These are phyloP conservation scores for Blastobotrys buckinghamii DNA, from an alignment of 1,139 yeast genomes.

Conservation along the genomic window DNA sequence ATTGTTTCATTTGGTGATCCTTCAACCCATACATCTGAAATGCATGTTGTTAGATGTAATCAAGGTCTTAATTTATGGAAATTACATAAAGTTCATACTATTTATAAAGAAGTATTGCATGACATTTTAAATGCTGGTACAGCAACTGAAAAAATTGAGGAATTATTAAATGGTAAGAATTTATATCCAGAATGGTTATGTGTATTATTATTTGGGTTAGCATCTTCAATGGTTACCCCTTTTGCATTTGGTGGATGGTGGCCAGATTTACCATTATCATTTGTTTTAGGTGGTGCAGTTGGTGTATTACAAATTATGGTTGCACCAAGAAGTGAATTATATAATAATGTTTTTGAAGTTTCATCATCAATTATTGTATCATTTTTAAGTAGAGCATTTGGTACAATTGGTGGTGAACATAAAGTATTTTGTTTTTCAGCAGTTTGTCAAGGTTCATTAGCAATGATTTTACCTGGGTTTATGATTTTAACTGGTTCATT, in stretches of 20 bases:
- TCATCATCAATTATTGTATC: constrained; percentile 83
- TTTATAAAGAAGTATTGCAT: constrained; percentile 84
- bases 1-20: constrained; percentile 87
- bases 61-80: constrained; percentile 84
- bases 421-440: constrained; percentile 75
- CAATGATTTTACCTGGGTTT: constrained; percentile 88
- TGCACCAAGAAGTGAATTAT: constrained; percentile 78
- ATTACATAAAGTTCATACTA: constrained; percentile 69
- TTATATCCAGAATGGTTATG: constrained; percentile 71
- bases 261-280: constrained; percentile 79
- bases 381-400: constrained; percentile 82
- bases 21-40: constrained; percentile 89
- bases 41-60: constrained; percentile 72
- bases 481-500: constrained; percentile 84
- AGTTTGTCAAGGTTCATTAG: constrained; percentile 83
- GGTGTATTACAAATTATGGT: constrained; percentile 76
- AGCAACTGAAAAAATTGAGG: constrained; percentile 67
- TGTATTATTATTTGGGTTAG: constrained; percentile 71
- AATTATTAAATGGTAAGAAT: constrained; percentile 54
- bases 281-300: constrained; percentile 73
- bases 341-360: constrained; percentile 87
- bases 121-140: constrained; percentile 83
- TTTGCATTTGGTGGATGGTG: constrained; percentile 91
- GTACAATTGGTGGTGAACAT: constrained; percentile 55
- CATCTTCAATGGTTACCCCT: constrained; percentile 78